phyloP scores from a whole-genome alignment of 2,329 filamentous ascomycete genomes.

The Calonectria honghensis region DNA sequence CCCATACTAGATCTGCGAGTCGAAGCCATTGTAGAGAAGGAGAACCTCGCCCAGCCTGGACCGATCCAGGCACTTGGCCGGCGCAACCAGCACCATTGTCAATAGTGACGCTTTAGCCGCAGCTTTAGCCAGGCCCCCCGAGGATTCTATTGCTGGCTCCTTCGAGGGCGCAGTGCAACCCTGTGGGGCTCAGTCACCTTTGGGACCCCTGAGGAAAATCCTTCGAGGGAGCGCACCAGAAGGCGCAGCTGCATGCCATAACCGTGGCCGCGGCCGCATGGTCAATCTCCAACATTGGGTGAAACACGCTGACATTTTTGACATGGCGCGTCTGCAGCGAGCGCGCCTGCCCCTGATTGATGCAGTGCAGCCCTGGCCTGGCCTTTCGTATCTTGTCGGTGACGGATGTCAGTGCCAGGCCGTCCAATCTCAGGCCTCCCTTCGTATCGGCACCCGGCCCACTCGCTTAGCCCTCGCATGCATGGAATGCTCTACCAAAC shows the following conservation, averaged over 20 bases:
- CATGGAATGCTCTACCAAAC: constrained; percentile 27
- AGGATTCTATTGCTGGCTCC: constrained; percentile 44
- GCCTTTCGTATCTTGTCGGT: constrained; percentile 7
- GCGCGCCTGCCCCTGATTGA: constrained; percentile 25
- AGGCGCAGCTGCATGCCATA: not conserved
- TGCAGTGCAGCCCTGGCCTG: constrained; percentile 24
- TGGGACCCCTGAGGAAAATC: constrained; percentile 17
- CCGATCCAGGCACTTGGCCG: not conserved
- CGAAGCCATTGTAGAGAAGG: not conserved
- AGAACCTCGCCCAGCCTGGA: not conserved
- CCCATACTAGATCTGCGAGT: not conserved
- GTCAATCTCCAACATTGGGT: constrained; percentile 33
- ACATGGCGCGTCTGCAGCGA: not conserved
- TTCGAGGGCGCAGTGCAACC: constrained; percentile 20
- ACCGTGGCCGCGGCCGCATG: not conserved
- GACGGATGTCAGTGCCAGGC: not conserved
- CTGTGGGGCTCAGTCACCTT: constrained; percentile 22
- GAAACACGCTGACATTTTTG: constrained; percentile 26
- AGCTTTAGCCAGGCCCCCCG: constrained; percentile 37
- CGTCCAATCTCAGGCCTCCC: constrained; percentile 9
- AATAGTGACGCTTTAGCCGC: constrained; percentile 50
- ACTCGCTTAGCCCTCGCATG: constrained; percentile 2
- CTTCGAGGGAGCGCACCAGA: not conserved
- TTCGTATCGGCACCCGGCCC: constrained; percentile 7
- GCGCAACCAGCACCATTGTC: not conserved